Base-by-base conservation (phyloP, 139 green algal species). In the Chlamydomonas schloesseri region DNA sequence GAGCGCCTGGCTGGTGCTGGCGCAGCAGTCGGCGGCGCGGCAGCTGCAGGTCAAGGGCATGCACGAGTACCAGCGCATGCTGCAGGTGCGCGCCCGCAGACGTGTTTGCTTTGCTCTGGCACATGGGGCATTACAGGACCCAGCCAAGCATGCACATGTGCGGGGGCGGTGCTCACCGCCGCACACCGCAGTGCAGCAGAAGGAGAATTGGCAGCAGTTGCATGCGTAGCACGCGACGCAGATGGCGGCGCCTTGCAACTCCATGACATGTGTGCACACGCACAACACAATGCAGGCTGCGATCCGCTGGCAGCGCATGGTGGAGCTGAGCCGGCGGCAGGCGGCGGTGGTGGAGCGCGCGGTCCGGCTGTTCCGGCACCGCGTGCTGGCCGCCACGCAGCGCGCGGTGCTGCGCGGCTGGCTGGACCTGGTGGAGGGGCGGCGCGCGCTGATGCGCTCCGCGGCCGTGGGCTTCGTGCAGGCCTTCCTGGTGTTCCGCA, bases 311-410 rank as follows among this genome's bases (percentile, higher is more conserved):
- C 84, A 74, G 53, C 75, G 76, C 28, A 8, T 89, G 20, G 76
- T 83, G 71, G 76, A 76, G 29, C 50, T 80, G 8, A 55, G 57
- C 55, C 69, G 67, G 23, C 74, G 87, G 21, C 87, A 88, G 62
- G n/a, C 34, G 34, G 81, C 82, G 24, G 79, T 88, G n/a, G 81
- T 88, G 70, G 87, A 91, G 46, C 74, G 87, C 1, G 87, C 87
- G 4, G 82, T 91, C 75, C 87, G 87, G 53, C 82, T 91, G 75
- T 91, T 88, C 81, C 81, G 68, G 14, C 87, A 88, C 70, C 69
- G 87, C 31, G 87, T 91, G 81, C 62, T 91, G 50, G 46, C 37
- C 0, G 68, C 3, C 31, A 82, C 68, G 15, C 81, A 87, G 75
- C 57, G 87, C 13, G 74, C 81, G 8, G 87, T 88, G 53, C 69